phyloP scores from a whole-genome alignment of 2,329 filamentous ascomycete species.

The Fusarium mangiferae region DNA sequence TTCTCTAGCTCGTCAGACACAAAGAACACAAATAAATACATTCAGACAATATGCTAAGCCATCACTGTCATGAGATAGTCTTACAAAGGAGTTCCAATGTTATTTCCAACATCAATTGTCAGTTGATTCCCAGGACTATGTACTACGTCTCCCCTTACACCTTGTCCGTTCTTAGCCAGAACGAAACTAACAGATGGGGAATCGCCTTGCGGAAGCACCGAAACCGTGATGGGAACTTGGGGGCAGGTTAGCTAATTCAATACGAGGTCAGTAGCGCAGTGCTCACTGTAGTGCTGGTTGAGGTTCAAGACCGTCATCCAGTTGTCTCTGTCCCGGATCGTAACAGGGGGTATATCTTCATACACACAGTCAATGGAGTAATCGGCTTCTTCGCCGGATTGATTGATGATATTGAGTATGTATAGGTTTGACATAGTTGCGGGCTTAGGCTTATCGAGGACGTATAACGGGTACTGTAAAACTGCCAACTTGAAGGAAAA shows the following conservation, averaged over 20 bases:
- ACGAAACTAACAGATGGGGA: not conserved
- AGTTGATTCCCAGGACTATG: not conserved
- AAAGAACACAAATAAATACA: too few species aligned
- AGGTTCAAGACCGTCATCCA: not conserved
- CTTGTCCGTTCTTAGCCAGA: not conserved
- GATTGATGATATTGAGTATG: not conserved
- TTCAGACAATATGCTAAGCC: too few species aligned
- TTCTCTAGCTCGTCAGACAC: too few species aligned
- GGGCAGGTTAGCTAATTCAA: fast-evolving
- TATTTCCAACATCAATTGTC: not conserved
- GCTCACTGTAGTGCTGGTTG: not conserved
- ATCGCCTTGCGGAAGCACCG: not conserved
- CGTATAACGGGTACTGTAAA: fast-evolving
- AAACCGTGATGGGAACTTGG: not conserved
- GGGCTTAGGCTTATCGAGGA: fast-evolving
- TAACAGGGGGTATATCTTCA: not conserved
- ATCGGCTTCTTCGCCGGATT: not conserved
- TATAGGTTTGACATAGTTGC: not conserved
- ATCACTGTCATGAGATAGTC: too few species aligned
- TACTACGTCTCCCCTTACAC: not conserved
- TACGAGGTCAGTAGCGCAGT: too few species aligned
- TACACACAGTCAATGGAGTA: not conserved
- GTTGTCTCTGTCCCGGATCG: not conserved
- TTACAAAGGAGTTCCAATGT: not conserved
- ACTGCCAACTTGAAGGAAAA: fast-evolving